Evolutionary conservation across 202 grass and related monocot species (phyloP), one percentile per base, ranked within the genome.

Genomic region (Schoenoplectus triqueter): DNA sequence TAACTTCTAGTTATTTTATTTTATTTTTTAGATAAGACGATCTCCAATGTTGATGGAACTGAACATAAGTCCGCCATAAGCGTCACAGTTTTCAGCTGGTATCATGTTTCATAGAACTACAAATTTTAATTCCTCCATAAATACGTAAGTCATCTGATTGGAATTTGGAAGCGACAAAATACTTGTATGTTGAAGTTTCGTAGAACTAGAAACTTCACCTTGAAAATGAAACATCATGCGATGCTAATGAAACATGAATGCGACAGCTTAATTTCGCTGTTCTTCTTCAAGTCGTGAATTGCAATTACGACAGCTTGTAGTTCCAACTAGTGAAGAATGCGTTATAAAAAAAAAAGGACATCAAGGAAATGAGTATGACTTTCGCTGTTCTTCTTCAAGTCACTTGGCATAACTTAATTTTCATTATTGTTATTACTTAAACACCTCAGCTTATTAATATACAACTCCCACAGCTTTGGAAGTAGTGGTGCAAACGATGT

Each of bases 381-480:
- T 75, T 31, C 9, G 19, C 31, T 31, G 31, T 31, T 31, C 31
- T 31, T 74, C 52, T 74, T 20, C 18, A 52, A 51, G 18, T 31
- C 48, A 74, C 10, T 1, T 74, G 47, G 52, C 48, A 74, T 54
- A 54, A 22, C 17, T 52, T 20, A 13, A 14, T 19, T 31, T 55
- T 21, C 10, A 13, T 39, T 56, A 11, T 55, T 31, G 48, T 74
- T 7, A 49, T 52, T 74, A 47, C 48, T 74, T 11, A 55, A 76
- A 76, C 59, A 6, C 57, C 44, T 64, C 41, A 21, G 50, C 79
- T 66, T 64, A 48, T 82, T 10, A 65, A 63, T 66, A 48, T 63
- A 47, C 41, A 66, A 66, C 59, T 66, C 42, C 63, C 63, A 82
- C 46, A 3, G 5, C 39, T 39, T 72, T 49, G 18, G 10, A 81